These are phyloP conservation scores for Fusarium zealandicum DNA, from an alignment of 2,329 filamentous ascomycete genomes.

Conservation along the genomic window DNA sequence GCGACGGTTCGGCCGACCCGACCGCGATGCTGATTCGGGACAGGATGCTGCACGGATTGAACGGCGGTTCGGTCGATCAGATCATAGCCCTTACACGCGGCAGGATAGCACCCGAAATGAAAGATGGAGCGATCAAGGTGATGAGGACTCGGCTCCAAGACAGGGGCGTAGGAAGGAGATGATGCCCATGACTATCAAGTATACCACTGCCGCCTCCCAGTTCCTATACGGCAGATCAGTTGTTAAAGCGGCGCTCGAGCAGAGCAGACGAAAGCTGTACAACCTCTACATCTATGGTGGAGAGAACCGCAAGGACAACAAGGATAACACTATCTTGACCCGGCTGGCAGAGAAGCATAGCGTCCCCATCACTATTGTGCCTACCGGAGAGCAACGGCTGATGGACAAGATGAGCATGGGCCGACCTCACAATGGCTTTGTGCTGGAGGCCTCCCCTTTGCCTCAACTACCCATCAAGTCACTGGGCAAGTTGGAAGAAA, in stretches of 20 bases:
- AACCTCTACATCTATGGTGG: constrained; percentile 79
- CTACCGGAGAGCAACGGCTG: constrained; percentile 67
- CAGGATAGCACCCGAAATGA: constrained; percentile 1
- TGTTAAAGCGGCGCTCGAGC: constrained; percentile 78
- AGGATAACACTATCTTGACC: constrained; percentile 54
- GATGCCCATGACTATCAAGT: constrained; percentile 52
- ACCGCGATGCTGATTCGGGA: constrained; percentile 9
- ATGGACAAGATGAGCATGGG: constrained; percentile 85
- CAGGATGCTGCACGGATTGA: constrained; percentile 6
- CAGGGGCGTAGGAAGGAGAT: constrained; percentile 42
- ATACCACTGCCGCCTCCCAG: constrained; percentile 87
- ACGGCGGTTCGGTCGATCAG: not conserved
- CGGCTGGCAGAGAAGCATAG: constrained; percentile 56
- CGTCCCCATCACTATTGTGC: constrained; percentile 65
- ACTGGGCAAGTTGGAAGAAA: constrained; percentile 59
- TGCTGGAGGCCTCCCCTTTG: constrained; percentile 86
- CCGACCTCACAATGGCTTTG: constrained; percentile 87
- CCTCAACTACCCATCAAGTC: constrained; percentile 72
- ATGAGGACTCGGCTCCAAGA: constrained; percentile 6
- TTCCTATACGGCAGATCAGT: constrained; percentile 88
- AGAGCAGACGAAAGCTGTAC: constrained; percentile 75
- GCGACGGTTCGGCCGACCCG: not conserved
- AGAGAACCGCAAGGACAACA: constrained; percentile 59
- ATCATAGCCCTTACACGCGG: not conserved
- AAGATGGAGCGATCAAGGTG: constrained; percentile 16